Percentiles rank a stretch among this genome's conserved stretches.
phyloP scores from a whole-genome alignment of 306 rosid genomes.

The Quercus bicolor region DNA sequence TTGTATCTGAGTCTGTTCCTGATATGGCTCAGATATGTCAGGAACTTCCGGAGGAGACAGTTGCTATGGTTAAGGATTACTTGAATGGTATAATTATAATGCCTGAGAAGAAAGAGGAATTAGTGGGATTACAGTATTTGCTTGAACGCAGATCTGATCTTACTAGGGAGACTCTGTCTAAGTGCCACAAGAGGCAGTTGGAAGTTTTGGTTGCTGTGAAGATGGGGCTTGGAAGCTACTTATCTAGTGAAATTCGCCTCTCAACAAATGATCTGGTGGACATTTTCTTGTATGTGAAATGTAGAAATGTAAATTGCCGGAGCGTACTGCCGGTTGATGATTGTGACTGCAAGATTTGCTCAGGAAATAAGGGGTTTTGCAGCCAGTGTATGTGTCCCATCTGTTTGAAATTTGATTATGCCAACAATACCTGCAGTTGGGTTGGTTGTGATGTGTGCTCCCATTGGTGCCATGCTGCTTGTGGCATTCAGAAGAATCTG shows the following conservation, averaged over 20 bases:
- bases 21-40: constrained; percentile 53
- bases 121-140: constrained; percentile 55
- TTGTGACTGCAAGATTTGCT: constrained; percentile 94
- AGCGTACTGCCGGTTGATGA: constrained; percentile 83
- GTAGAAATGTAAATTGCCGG: constrained; percentile 78
- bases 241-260: constrained; percentile 47
- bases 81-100: constrained; percentile 62
- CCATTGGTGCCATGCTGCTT: constrained; percentile 98
- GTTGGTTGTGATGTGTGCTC: constrained; percentile 97
- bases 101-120: constrained; percentile 76
- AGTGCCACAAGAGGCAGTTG: constrained; percentile 66
- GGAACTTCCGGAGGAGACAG: constrained; percentile 67
- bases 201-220: constrained; percentile 73
- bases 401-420: constrained; percentile 94
- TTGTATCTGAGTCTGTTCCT: constrained; percentile 58
- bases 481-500: constrained; percentile 79
- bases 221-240: constrained; percentile 70
- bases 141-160: constrained; percentile 83
- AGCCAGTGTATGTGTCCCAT: constrained; percentile 95
- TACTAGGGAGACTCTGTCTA: constrained; percentile 66
- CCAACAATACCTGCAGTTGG: constrained; percentile 94
- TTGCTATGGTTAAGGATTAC: constrained; percentile 50
- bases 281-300: constrained; percentile 69
- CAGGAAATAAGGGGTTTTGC: constrained; percentile 79
- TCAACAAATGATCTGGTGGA: constrained; percentile 61